Evolutionary conservation across 2,329 filamentous ascomycete genomes (phyloP), one percentile per base, ranked within the genome.

Genomic region (Trichoderma sp.): DNA sequence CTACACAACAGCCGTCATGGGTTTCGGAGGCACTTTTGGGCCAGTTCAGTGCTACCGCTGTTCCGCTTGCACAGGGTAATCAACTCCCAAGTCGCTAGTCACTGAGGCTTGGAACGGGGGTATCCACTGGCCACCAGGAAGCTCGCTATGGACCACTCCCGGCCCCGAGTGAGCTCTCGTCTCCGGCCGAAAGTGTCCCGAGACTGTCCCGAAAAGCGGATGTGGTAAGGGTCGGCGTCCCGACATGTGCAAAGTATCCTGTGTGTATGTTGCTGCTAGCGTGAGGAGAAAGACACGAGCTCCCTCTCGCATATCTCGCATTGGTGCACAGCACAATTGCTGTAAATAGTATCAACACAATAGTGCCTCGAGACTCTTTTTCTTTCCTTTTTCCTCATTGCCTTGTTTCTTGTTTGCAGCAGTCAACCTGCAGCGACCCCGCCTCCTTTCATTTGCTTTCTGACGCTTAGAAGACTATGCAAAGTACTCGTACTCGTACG

Each of bases 11-110:
- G 63, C 50, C 71, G 66, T 59, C 74, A 75, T 56, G 74, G 59
- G 74, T 21, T 41, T 75, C 66, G 66, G 74, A 45, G 74, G 73
- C 74, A 71, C 74, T 75, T 75, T 65, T 75, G 74, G 59, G 29
- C 27, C 29, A 24, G 38, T 24, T 56, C 12, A 56, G 53, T 50
- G 41, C 41, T 45, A 50, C 72, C 41, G 56, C 64, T 60, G 45
- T 38, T 64, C 71, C 33, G 38, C 67, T 64, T 38, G 38, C 41
- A 38, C 41, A 53, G 31, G 59, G 56, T 71, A 45, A 35, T 18
- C 18, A 29, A 18, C 29, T 62, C 29, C 29, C 62, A 21, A 27
- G 50, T 27, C 11, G 14, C 29, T 60, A 21, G 59, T 29, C 38
- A n/a, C 69, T 72, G 69, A 45, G 69, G 38, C 71, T 63, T 64